Evolutionary conservation across 306 rosid species (phyloP).

Genomic region (Amphicarpaea edgeworthii): DNA sequence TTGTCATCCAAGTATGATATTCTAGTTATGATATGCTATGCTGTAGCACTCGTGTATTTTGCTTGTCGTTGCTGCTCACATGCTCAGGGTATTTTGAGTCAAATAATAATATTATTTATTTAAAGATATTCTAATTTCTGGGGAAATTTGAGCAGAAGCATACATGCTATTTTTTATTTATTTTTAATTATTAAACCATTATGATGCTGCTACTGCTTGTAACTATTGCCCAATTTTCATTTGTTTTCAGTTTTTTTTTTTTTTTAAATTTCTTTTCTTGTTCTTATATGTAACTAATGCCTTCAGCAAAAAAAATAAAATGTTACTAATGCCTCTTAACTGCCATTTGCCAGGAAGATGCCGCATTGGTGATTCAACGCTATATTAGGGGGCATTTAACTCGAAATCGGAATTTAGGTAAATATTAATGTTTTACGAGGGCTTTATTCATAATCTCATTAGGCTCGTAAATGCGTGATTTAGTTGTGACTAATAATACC

Average conservation of each 20-base stretch:
- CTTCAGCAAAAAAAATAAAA: no score
- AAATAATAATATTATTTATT: slow-evolving; percentile 11
- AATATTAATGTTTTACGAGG: neutral
- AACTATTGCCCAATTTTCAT: slow-evolving; percentile 9
- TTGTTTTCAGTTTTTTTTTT: neutral
- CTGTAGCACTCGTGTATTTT: neutral
- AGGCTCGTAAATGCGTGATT: slow-evolving; percentile 16
- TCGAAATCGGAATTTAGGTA: slow-evolving; percentile 71
- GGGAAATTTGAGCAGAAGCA: slow-evolving; percentile 1
- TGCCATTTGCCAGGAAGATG: slow-evolving; percentile 29
- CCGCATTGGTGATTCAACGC: slow-evolving; percentile 2
- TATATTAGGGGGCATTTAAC: neutral
- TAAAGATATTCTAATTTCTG: neutral
- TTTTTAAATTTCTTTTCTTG: slow-evolving; percentile 11
- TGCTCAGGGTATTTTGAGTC: slow-evolving; percentile 4
- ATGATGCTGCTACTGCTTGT: slow-evolving; percentile 21
- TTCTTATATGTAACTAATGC: slow-evolving; percentile 36
- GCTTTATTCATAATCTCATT: slow-evolving; percentile 11
- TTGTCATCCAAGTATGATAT: slow-evolving; percentile 70
- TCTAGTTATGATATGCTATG: slow-evolving; percentile 7
- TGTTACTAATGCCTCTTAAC: slow-evolving; percentile 43
- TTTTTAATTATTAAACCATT: neutral
- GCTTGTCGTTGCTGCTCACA: neutral
- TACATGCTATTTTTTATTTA: neutral
- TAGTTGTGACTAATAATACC: neutral